Conservation (phyloP, 441 rosid species). For the Francoa sonchifolia region DNA sequence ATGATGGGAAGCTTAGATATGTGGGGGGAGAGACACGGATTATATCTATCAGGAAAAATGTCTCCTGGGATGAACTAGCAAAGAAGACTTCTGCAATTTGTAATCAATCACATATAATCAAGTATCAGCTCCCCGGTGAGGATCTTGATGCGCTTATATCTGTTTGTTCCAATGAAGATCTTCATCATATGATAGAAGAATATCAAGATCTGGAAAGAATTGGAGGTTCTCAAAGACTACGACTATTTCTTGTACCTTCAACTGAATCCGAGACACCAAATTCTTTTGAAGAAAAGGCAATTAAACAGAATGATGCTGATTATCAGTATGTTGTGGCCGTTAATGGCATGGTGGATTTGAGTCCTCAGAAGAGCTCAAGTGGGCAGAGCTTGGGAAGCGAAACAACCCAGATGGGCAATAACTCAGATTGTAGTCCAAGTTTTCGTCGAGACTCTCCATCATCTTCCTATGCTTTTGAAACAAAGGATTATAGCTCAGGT, state of each 20-base stretch:
- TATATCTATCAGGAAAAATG: constrained; percentile 25
- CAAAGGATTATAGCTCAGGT: no score
- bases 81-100: constrained; percentile 32
- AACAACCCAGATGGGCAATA: constrained; percentile 24
- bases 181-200: constrained; percentile 55
- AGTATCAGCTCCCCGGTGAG: constrained; percentile 63
- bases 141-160: constrained; percentile 57
- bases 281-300: constrained; percentile 20
- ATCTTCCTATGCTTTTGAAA: no score
- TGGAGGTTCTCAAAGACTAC: constrained; percentile 36
- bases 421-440: constrained; percentile 22
- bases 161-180: constrained; percentile 45
- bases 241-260: constrained; percentile 39
- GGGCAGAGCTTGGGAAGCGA: constrained; percentile 26
- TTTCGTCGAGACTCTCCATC: no score
- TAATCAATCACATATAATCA: constrained; percentile 33
- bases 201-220: constrained; percentile 30
- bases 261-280: constrained; percentile 22
- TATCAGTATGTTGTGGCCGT: constrained; percentile 30
- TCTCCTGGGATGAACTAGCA: constrained; percentile 39
- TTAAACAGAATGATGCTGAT: constrained; percentile 26
- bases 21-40: constrained; percentile 54
- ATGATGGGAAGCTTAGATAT: constrained; percentile 47
- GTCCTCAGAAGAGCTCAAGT: constrained; percentile 19
- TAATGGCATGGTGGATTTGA: constrained; percentile 28